These are phyloP conservation scores for Lagenidium sp. DNA, from an alignment of 352 stramenopile genomes.

Conservation along the genomic window DNA sequence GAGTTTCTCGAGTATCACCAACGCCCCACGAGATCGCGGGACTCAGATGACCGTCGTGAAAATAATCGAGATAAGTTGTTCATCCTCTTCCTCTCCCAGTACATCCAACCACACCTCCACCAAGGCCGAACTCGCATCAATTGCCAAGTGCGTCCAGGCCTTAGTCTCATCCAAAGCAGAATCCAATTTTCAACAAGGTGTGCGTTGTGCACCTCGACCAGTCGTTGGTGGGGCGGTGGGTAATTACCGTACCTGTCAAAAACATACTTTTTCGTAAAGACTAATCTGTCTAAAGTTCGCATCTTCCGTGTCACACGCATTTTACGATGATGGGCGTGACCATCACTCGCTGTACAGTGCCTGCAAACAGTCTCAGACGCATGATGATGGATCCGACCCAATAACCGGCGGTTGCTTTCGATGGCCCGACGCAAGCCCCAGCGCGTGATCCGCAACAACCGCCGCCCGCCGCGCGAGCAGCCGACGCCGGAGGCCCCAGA, in stretches of 20 bases:
- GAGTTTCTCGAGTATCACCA: constrained; percentile 87
- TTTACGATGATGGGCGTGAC: neutral
- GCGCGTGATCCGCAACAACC: constrained; percentile 15
- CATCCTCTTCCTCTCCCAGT: constrained; percentile 61
- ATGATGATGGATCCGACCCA: too few relatives aligned
- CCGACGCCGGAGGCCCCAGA: neutral
- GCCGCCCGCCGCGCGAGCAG: constrained; percentile 2
- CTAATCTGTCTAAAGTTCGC: neutral
- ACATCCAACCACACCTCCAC: neutral
- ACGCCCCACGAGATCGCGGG: constrained; percentile 21
- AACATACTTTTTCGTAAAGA: neutral
- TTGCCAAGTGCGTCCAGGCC: neutral
- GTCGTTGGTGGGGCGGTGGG: neutral
- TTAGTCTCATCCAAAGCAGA: neutral
- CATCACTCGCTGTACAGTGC: neutral
- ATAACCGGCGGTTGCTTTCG: too few relatives aligned
- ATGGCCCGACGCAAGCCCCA: constrained; percentile 27
- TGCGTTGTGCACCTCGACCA: too few relatives aligned
- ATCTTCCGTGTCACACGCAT: neutral
- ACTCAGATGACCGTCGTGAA: constrained; percentile 89
- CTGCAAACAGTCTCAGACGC: too few relatives aligned
- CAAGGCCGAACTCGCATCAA: neutral
- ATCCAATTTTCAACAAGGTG: too few relatives aligned
- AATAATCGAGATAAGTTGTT: constrained; percentile 81
- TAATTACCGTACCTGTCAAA: neutral